A percentile compares a stretch with the other conserved stretches of the same genome.
These are phyloP conservation scores for Soucietia sequanensis DNA, from an alignment of 805 yeast species.

Conservation along the genomic window DNA sequence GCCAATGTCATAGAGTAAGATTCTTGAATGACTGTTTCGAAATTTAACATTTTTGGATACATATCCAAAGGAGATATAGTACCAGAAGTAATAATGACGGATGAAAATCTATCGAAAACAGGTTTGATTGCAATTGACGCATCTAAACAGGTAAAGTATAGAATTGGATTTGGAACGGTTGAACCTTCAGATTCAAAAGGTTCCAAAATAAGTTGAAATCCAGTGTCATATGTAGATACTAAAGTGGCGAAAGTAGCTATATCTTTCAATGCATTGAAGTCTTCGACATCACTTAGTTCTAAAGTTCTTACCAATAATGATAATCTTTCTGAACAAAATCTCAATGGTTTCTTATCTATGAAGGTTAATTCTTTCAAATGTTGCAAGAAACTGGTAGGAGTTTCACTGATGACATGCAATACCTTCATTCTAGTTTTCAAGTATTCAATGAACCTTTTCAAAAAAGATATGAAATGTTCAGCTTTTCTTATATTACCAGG, in stretches of 20 bases:
- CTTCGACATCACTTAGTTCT: slow-evolving; percentile 86
- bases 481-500: slow-evolving; percentile 98
- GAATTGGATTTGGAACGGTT: slow-evolving; percentile 94
- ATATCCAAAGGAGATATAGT: slow-evolving; percentile 97
- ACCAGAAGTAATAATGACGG: slow-evolving; percentile 95
- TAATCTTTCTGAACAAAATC: slow-evolving; percentile 89
- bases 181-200: slow-evolving; percentile 93
- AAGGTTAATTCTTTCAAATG: slow-evolving; percentile 92
- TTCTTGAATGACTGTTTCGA: slow-evolving; percentile 89
- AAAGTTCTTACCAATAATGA: slow-evolving; percentile 86
- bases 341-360: slow-evolving; percentile 86
- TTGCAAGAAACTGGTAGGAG: slow-evolving; percentile 88
- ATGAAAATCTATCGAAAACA: slow-evolving; percentile 86
- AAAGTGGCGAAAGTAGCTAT: slow-evolving; percentile 96
- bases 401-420: slow-evolving; percentile 94
- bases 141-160: slow-evolving; percentile 91
- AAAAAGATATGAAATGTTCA: slow-evolving; percentile 91
- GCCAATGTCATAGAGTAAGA: slow-evolving; percentile 96
- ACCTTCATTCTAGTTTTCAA: slow-evolving; percentile 97
- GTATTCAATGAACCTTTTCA: slow-evolving; percentile 91
- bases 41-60: slow-evolving; percentile 96
- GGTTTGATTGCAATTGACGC: slow-evolving; percentile 98
- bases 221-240: slow-evolving; percentile 91
- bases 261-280: slow-evolving; percentile 88
- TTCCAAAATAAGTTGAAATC: slow-evolving; percentile 87